Base-by-base conservation (phyloP, 805 yeast species). In the Starmerella floricola region DNA sequence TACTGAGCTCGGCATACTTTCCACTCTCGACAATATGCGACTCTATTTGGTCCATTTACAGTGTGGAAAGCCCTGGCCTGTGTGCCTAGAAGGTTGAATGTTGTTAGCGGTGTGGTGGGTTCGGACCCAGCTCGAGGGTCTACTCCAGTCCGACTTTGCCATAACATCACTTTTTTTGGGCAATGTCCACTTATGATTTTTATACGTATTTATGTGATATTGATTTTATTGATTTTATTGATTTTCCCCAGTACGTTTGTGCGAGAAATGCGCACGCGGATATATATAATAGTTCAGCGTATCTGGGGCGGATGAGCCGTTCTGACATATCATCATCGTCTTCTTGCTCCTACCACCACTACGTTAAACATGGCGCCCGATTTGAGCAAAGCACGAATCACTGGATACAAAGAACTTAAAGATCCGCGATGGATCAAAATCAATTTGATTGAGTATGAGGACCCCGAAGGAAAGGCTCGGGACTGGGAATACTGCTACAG, bases 401-500 rank as follows among this genome's bases (percentile, higher is more conserved):
- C 53, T 27, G 45, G 47, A 23, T 38, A 52, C 16, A 49, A 47
- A 40, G 56, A 52, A 17, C 52, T 74, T 3, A 50, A 54, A 6
- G 73, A 74, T 33, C 78, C 84, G 35, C 71, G 69, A 53, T 80
- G 87, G 83, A 72, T 79, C 26, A 67, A 71, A 18, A 44, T 49
- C n/a, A 30, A 52, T 41, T 46, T 46, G 23, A 66, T 69, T 35
- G 62, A 72, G 67, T 67, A 70, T 31, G 42, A 52, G 60, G 71
- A 57, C 35, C 58, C 58, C 15, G 23, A 31, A 15, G 56, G 61
- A 31, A 18, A 43, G 45, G 55, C 63, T 13, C 70, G 96, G 31
- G 79, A 76, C 39, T 88, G 97, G 96, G 98, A 88, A 61, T 78
- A 77, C 73, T 93, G 94, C 3, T 73, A 80, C 1, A 69, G 95